Evolutionary conservation across 257 asterid genomes (phyloP).

Genomic region (Haberlea rhodopensis): DNA sequence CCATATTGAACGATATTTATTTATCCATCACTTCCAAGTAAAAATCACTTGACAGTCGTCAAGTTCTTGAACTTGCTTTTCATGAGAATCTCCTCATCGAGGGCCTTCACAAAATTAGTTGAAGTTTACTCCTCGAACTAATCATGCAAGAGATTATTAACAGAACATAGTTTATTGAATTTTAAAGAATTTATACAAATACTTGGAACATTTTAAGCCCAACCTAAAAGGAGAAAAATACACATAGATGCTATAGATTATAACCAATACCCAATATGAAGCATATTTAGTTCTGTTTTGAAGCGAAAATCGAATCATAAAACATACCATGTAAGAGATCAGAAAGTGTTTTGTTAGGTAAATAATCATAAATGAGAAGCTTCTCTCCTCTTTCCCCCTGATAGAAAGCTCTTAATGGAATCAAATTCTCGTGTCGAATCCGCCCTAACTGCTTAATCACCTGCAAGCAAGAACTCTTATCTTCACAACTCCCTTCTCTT

Average conservation of each 20-base stretch:
- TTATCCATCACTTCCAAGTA: not conserved
- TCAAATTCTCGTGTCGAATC: slow-evolving; percentile 82
- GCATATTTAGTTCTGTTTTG: not conserved
- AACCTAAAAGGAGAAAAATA: not conserved
- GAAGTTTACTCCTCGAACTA: slow-evolving; percentile 3
- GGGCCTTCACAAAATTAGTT: not conserved
- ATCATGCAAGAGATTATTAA: not conserved
- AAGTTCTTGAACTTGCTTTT: not conserved
- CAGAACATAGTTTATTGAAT: not conserved
- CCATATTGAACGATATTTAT: not conserved
- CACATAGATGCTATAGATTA: not conserved
- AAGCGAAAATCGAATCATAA: not conserved
- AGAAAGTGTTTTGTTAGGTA: slow-evolving; percentile 66
- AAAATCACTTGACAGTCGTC: not conserved
- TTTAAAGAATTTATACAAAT: not conserved
- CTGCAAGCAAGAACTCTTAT: slow-evolving; percentile 58
- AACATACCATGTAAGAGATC: slow-evolving; percentile 86
- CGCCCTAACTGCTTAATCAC: slow-evolving; percentile 76
- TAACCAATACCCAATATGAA: slow-evolving; percentile 1
- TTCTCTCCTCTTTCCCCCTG: slow-evolving; percentile 97
- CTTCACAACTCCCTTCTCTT: slow-evolving; percentile 89
- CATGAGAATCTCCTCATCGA: not conserved
- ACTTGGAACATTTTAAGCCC: too few relatives aligned
- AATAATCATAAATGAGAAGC: slow-evolving; percentile 86
- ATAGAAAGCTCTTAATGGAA: slow-evolving; percentile 93